These are phyloP conservation scores for Dactylella cylindrospora DNA, from an alignment of 2,329 filamentous ascomycete species.

Conservation along the genomic window DNA sequence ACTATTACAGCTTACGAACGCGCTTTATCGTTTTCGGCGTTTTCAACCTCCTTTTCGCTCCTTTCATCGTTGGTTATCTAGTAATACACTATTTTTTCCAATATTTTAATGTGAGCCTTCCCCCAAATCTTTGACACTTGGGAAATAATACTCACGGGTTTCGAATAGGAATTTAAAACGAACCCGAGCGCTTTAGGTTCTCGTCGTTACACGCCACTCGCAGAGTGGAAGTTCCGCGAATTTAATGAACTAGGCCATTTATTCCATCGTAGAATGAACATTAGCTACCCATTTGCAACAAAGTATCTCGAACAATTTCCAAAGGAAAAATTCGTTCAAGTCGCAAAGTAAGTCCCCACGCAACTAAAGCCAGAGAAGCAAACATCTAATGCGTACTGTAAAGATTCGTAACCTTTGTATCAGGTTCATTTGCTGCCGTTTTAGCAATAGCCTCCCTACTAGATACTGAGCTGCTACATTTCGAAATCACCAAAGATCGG, in stretches of 20 bases:
- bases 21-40: conserved; percentile 81
- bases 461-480: conserved; percentile 88
- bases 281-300: conserved; percentile 91
- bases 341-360: conserved; percentile 58
- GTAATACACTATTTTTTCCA: conserved; percentile 88
- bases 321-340: conserved; percentile 85
- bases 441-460: conserved; percentile 80
- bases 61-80: conserved; percentile 83
- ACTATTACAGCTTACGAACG: conserved; percentile 59
- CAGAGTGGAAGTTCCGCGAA: conserved; percentile 97
- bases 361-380: not conserved
- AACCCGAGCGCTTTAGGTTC: conserved; percentile 85
- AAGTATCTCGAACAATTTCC: conserved; percentile 95
- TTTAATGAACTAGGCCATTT: conserved; percentile 96
- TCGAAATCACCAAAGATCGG: conserved; percentile 85
- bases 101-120: conserved; percentile 75
- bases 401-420: conserved; percentile 79
- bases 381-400: not conserved
- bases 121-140: not conserved
- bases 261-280: conserved; percentile 83
- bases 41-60: conserved; percentile 82
- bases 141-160: not conserved
- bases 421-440: conserved; percentile 82
- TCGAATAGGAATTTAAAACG: conserved; percentile 79
- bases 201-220: conserved; percentile 85